Percentiles rank a stretch among this genome's conserved stretches.
Evolutionary conservation across 306 rosid species (phyloP).

Genomic region (Potentilla sterilis): DNA sequence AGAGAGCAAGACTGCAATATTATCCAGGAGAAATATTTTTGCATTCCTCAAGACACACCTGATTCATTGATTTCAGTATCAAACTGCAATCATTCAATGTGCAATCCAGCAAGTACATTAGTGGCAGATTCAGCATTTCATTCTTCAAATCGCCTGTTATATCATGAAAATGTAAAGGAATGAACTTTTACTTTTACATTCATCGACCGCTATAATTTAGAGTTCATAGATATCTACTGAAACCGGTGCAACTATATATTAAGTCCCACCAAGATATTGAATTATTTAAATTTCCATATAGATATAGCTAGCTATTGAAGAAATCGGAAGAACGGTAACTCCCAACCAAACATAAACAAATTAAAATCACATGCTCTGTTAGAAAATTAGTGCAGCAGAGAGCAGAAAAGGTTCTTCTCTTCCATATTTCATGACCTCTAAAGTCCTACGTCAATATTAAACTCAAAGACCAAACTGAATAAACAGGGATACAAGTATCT

Average conservation of each 20-base stretch:
- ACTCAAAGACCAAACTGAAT: background rate
- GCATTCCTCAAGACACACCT: slow-evolving; percentile 48
- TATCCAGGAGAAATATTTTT: background rate
- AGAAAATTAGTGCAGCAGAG: background rate
- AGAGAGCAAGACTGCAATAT: background rate
- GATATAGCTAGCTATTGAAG: background rate
- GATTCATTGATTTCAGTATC: slow-evolving; percentile 59
- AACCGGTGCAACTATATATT: background rate
- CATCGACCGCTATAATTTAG: background rate
- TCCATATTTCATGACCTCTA: background rate
- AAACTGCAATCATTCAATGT: slow-evolving; percentile 77
- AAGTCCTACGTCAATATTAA: background rate
- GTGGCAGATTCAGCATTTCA: slow-evolving; percentile 52
- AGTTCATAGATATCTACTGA: background rate
- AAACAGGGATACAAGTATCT: slow-evolving; percentile 2
- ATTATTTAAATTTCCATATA: background rate
- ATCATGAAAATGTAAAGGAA: background rate
- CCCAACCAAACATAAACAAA: background rate
- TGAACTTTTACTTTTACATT: background rate
- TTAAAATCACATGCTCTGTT: background rate
- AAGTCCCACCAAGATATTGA: background rate
- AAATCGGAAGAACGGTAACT: background rate
- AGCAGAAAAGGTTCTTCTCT: background rate
- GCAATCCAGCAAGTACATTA: slow-evolving; percentile 82
- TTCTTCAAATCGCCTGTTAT: slow-evolving; percentile 54